phyloP scores from a whole-genome alignment of 495 filamentous ascomycete species.

The Mycothermus thermophilus region DNA sequence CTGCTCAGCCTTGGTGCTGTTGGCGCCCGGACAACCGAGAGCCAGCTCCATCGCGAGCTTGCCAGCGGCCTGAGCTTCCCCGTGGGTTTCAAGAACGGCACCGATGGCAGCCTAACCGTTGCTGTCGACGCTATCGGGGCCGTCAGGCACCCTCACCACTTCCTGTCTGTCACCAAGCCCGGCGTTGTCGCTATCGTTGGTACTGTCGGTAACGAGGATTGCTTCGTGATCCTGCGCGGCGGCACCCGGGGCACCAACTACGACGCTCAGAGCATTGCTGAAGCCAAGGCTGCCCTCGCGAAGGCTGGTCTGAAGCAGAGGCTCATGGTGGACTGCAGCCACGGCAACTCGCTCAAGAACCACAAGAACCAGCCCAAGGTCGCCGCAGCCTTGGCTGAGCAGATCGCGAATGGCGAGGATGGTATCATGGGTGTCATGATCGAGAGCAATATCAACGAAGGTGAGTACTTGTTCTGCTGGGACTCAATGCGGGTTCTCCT shows the following conservation, averaged over 20 bases:
- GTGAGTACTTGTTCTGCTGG: conserved; percentile 29
- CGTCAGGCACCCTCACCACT: conserved; percentile 87
- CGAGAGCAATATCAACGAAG: conserved; percentile 92
- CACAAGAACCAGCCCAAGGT: conserved; percentile 98
- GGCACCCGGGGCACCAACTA: conserved; percentile 92
- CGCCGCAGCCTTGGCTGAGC: conserved; percentile 64
- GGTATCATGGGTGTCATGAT: conserved; percentile 98
- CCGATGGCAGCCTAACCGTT: conserved; percentile 78
- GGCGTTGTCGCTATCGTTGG: conserved; percentile 93
- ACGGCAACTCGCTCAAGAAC: conserved; percentile 91
- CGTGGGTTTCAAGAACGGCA: conserved; percentile 99
- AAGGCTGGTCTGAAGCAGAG: conserved; percentile 37
- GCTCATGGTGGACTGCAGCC: conserved; percentile 97
- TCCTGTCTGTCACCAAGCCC: conserved; percentile 95
- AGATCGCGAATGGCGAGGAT: conserved; percentile 71
- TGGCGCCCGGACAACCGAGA: conserved; percentile 90
- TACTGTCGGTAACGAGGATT: conserved; percentile 92
- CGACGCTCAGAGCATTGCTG: conserved; percentile 63
- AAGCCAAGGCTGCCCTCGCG: conserved; percentile 20
- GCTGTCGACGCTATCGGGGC: conserved; percentile 95
- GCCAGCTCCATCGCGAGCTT: conserved; percentile 86
- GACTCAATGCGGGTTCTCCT: conserved; percentile 1
- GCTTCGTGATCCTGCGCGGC: conserved; percentile 92
- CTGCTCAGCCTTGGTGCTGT: conserved; percentile 82
- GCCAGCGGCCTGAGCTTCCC: conserved; percentile 92